phyloP scores from a whole-genome alignment of 352 stramenopile species.

The Phytophthora europaea region DNA sequence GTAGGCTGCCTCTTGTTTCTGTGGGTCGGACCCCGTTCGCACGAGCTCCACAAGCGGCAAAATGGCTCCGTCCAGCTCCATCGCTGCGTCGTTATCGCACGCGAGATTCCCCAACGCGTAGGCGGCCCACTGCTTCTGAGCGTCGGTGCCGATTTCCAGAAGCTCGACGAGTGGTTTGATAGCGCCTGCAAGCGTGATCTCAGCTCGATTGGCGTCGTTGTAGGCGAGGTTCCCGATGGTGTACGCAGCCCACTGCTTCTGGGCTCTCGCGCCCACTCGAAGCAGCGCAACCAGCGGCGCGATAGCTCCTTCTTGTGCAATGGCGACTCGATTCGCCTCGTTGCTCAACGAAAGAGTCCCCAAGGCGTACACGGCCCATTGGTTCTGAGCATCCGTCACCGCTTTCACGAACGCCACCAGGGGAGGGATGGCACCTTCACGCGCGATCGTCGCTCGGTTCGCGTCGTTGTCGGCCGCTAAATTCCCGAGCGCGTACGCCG shows the following conservation, averaged over 20 bases:
- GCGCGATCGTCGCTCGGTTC: neutral
- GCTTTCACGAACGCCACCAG: slow-evolving; percentile 13
- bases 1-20: slow-evolving; percentile 35
- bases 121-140: slow-evolving; percentile 28
- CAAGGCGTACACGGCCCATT: slow-evolving; percentile 7
- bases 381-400: slow-evolving; percentile 11
- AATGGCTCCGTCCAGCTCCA: slow-evolving; percentile 26
- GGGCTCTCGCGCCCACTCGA: slow-evolving; percentile 8
- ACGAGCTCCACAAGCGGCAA: slow-evolving; percentile 31
- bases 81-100: slow-evolving; percentile 18
- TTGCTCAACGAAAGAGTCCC: slow-evolving; percentile 11
- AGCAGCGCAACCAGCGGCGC: neutral
- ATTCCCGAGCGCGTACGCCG: slow-evolving; percentile 7
- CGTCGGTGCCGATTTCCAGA: slow-evolving; percentile 14
- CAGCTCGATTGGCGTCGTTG: slow-evolving; percentile 26
- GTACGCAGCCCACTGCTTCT: slow-evolving; percentile 34
- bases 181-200: slow-evolving; percentile 22
- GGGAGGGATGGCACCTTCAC: slow-evolving; percentile 8
- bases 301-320: slow-evolving; percentile 12
- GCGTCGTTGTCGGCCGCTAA: slow-evolving; percentile 11
- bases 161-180: slow-evolving; percentile 22
- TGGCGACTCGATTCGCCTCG: slow-evolving; percentile 5
- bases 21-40: slow-evolving; percentile 10
- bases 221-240: slow-evolving; percentile 30
- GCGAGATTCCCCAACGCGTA: slow-evolving; percentile 33